Conservation (phyloP, 257 asterid genomes). For the Asclepias syriaca region DNA sequence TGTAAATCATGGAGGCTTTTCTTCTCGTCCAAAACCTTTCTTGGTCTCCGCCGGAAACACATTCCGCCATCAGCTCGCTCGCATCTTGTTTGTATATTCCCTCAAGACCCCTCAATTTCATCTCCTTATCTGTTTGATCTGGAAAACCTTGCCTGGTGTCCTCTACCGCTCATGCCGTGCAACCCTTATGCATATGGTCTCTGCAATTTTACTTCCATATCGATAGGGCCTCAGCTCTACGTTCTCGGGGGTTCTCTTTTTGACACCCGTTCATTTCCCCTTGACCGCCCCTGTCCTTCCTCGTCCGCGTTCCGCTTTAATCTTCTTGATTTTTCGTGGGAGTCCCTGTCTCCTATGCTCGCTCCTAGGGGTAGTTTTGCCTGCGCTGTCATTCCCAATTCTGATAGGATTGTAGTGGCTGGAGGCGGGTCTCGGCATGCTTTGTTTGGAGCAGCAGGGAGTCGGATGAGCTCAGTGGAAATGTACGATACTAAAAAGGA, state of each 20-base stretch:
- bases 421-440: slow-evolving; percentile 93
- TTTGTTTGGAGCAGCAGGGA: slow-evolving; percentile 88
- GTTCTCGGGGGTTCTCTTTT: slow-evolving; percentile 89
- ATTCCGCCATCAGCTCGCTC: slow-evolving; percentile 38
- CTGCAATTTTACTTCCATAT: slow-evolving; percentile 64
- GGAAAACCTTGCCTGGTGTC: slow-evolving; percentile 57
- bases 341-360: slow-evolving; percentile 67
- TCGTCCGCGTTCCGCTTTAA: slow-evolving; percentile 57
- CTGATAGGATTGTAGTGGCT: slow-evolving; percentile 74
- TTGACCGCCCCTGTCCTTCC: slow-evolving; percentile 70
- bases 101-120: slow-evolving; percentile 72
- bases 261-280: slow-evolving; percentile 77
- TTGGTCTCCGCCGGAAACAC: slow-evolving; percentile 50
- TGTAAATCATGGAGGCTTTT: slow-evolving; percentile 73
- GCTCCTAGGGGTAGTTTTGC: slow-evolving; percentile 92
- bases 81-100: slow-evolving; percentile 65
- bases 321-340: slow-evolving; percentile 54
- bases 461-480: slow-evolving; percentile 90
- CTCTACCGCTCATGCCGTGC: slow-evolving; percentile 84
- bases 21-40: slow-evolving; percentile 57
- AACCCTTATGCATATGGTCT: slow-evolving; percentile 80
- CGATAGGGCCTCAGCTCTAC: slow-evolving; percentile 59
- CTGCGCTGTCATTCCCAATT: slow-evolving; percentile 52
- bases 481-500: slow-evolving; percentile 78
- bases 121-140: slow-evolving; percentile 79